These are phyloP conservation scores for Yamadazyma kitorensis DNA, from an alignment of 805 yeast species.

Conservation along the genomic window DNA sequence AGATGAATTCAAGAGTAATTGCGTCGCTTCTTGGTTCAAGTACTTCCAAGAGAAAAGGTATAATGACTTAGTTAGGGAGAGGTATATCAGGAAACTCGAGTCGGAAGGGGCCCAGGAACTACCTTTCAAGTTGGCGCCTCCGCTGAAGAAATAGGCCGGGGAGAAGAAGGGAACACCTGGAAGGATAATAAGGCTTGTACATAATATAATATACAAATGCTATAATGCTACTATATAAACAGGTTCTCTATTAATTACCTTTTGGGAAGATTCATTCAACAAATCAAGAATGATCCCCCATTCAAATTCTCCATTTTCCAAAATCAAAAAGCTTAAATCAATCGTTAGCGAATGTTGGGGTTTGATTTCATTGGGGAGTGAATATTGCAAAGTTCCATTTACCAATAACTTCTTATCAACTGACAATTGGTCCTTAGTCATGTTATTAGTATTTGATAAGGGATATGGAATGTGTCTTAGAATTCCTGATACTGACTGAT, in stretches of 20 bases:
- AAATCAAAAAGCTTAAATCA: constrained; percentile 56
- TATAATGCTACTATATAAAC: constrained; percentile 21
- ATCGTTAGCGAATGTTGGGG: constrained; percentile 43
- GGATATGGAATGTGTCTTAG: constrained; percentile 58
- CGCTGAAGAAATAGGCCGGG: neutral
- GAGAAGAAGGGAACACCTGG: too few species aligned
- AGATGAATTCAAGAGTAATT: constrained; percentile 61
- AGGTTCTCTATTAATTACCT: constrained; percentile 29
- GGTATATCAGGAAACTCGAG: constrained; percentile 67
- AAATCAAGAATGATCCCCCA: constrained; percentile 54
- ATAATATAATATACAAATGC: constrained; percentile 7
- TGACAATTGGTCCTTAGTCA: constrained; percentile 13
- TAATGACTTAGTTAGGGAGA: constrained; percentile 67
- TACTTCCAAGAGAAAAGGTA: constrained; percentile 90
- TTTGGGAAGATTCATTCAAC: constrained; percentile 5
- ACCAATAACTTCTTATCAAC: constrained; percentile 59
- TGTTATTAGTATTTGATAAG: constrained; percentile 4
- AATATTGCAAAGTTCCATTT: constrained; percentile 70
- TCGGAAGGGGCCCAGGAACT: constrained; percentile 55
- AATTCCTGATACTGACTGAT: constrained; percentile 46
- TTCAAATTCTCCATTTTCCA: constrained; percentile 79
- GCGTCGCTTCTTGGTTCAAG: constrained; percentile 83
- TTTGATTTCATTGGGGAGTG: constrained; percentile 38
- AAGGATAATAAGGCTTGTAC: too few species aligned
- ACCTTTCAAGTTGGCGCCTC: constrained; percentile 27